These are phyloP conservation scores for Arabidopsis thaliana DNA, from an alignment of 345 rosid genomes.

Conservation along the genomic window DNA sequence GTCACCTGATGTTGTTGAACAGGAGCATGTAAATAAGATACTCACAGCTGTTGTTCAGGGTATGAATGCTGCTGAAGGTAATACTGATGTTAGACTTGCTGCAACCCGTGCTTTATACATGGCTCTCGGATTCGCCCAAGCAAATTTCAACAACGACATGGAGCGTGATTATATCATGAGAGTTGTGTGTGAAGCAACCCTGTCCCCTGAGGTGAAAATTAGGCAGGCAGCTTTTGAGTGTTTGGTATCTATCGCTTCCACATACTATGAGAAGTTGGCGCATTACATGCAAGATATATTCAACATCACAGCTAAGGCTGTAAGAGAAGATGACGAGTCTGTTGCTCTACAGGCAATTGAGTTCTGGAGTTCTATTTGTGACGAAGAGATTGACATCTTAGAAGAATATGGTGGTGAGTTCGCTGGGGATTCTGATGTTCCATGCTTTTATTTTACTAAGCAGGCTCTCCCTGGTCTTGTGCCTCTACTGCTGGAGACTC, in stretches of 20 bases:
- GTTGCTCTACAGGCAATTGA: conserved; percentile 74
- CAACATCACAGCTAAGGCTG: conserved; percentile 66
- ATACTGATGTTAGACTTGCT: conserved; percentile 67
- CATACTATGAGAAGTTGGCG: conserved; percentile 61
- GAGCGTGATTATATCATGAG: conserved; percentile 76
- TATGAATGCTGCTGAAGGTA: conserved; percentile 63
- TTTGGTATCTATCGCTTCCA: conserved; percentile 68
- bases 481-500: conserved; percentile 64
- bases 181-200: conserved; percentile 69
- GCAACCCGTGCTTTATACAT: conserved; percentile 65
- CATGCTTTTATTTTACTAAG: conserved; percentile 64
- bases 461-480: conserved; percentile 69
- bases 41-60: conserved; percentile 77
- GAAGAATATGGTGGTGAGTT: conserved; percentile 62
- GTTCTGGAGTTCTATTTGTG: conserved; percentile 75
- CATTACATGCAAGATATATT: conserved; percentile 64
- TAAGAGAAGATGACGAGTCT: conserved; percentile 65
- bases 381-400: conserved; percentile 70
- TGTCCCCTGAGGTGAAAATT: conserved; percentile 60
- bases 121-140: conserved; percentile 75
- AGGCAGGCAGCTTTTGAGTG: conserved; percentile 73
- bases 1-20: conserved; percentile 72
- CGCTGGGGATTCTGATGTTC: conserved; percentile 59
- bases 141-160: conserved; percentile 67
- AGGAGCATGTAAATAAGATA: conserved; percentile 79